These are phyloP conservation scores for Paraconiothyrium sp. DNA, from an alignment of 2,329 filamentous ascomycete genomes.

Conservation along the genomic window DNA sequence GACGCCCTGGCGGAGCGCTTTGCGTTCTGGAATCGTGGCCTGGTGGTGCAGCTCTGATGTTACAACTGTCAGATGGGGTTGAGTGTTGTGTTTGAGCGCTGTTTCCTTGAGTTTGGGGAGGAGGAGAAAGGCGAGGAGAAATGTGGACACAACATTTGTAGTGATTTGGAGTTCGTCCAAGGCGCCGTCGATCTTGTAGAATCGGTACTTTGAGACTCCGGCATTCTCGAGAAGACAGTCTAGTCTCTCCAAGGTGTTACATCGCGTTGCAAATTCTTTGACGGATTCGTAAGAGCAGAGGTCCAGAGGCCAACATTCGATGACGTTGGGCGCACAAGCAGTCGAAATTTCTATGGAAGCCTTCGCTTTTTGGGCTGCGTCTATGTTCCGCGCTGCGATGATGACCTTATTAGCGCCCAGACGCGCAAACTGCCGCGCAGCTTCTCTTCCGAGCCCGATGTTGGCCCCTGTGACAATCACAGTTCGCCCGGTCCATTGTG, in stretches of 20 bases:
- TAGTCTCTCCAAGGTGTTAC: slow-evolving; percentile 3
- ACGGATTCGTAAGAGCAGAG: slow-evolving; percentile 52
- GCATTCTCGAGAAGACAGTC: slow-evolving; percentile 15
- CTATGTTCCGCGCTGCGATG: slow-evolving; percentile 52
- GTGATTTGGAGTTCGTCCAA: slow-evolving; percentile 46
- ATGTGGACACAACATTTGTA: slow-evolving; percentile 52
- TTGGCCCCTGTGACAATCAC: slow-evolving; percentile 60
- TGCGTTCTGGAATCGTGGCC: slow-evolving; percentile 35
- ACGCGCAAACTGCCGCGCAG: slow-evolving; percentile 52
- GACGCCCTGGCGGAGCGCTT: slow-evolving; percentile 28
- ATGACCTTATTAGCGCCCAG: slow-evolving; percentile 55
- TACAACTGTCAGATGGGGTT: slow-evolving; percentile 43
- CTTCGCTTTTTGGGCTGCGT: slow-evolving; percentile 56
- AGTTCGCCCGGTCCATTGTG: slow-evolving; percentile 44
- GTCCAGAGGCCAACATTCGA: slow-evolving; percentile 59
- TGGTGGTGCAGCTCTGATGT: slow-evolving; percentile 43
- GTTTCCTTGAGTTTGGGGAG: slow-evolving; percentile 39
- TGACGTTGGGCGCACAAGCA: slow-evolving; percentile 28
- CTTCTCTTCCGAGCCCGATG: slow-evolving; percentile 57
- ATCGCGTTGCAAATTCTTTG: slow-evolving; percentile 40
- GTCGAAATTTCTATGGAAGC: slow-evolving; percentile 48
- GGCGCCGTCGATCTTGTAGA: slow-evolving; percentile 27
- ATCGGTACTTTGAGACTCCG: slow-evolving; percentile 2
- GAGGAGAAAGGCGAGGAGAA: slow-evolving; percentile 44
- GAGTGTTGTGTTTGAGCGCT: slow-evolving; percentile 28